Conservation (phyloP, 2,329 filamentous ascomycete species). For the Paramyrothecium sp. region DNA sequence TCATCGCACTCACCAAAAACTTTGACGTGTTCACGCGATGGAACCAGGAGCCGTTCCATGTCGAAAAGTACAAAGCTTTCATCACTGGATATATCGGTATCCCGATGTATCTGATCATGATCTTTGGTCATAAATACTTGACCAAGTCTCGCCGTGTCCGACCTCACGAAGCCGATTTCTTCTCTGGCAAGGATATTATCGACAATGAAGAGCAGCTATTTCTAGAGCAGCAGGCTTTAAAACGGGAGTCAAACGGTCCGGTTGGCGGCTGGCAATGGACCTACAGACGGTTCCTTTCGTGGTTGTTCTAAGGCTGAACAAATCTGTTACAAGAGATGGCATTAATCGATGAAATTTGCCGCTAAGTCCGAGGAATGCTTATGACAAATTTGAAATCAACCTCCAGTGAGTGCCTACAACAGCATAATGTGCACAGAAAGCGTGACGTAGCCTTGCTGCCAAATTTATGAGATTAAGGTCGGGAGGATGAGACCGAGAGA, state of each 20-base stretch:
- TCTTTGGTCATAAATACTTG: constrained; percentile 65
- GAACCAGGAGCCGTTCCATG: constrained; percentile 46
- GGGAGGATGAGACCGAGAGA: no score
- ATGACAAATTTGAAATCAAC: no score
- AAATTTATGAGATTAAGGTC: no score
- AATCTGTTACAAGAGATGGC: no score
- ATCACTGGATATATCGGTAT: constrained; percentile 77
- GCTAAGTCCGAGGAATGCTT: no score
- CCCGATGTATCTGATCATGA: constrained; percentile 67
- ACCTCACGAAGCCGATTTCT: constrained; percentile 65
- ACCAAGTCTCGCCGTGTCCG: constrained; percentile 54
- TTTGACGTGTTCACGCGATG: constrained; percentile 66
- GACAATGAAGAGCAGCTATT: constrained; percentile 72
- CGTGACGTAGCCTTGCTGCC: no score
- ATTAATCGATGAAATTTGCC: no score
- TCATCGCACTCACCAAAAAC: constrained; percentile 82
- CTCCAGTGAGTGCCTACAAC: no score
- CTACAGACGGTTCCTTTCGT: constrained; percentile 35
- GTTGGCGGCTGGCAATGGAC: constrained; percentile 27
- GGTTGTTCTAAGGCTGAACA: no score
- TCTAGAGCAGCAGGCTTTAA: constrained; percentile 40
- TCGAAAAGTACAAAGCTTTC: constrained; percentile 73
- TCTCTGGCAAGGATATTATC: constrained; percentile 69
- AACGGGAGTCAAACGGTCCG: constrained; percentile 18
- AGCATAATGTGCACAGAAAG: no score